Conservation (phyloP, 176 grass and related monocot species). For the Triticum monococcum region DNA sequence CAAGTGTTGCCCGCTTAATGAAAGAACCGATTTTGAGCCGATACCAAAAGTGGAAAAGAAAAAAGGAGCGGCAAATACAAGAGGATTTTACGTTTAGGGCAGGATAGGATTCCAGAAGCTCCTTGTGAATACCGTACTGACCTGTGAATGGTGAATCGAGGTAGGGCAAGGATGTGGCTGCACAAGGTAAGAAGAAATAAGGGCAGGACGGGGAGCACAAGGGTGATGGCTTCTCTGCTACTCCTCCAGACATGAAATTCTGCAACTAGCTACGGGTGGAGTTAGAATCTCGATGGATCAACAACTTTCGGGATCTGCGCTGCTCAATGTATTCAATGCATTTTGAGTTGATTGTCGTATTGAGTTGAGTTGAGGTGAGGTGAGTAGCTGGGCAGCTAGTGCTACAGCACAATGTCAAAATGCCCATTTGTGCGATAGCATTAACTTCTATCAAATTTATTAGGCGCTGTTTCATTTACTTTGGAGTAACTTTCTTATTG, state of each 20-base stretch:
- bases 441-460: background rate
- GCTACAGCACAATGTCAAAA: background rate
- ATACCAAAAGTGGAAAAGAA: background rate
- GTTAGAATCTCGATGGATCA: background rate
- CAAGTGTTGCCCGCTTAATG: background rate
- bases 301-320: background rate
- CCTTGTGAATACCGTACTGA: background rate
- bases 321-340: background rate
- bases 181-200: constrained; percentile 23
- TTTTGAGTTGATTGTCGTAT: background rate
- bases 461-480: background rate
- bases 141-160: constrained; percentile 21
- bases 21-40: background rate
- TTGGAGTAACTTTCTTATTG: too few relatives aligned
- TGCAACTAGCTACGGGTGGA: background rate
- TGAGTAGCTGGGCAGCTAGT: background rate
- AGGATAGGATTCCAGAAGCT: background rate
- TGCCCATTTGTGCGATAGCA: background rate
- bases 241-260: background rate
- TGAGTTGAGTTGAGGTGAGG: background rate
- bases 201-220: background rate
- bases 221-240: constrained; percentile 22
- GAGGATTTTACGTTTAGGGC: background rate
- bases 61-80: background rate
- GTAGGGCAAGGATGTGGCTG: background rate